These are phyloP conservation scores for Ceratobasidium sp. DNA, from an alignment of 1,284 basidiomycete genomes.

Conservation along the genomic window DNA sequence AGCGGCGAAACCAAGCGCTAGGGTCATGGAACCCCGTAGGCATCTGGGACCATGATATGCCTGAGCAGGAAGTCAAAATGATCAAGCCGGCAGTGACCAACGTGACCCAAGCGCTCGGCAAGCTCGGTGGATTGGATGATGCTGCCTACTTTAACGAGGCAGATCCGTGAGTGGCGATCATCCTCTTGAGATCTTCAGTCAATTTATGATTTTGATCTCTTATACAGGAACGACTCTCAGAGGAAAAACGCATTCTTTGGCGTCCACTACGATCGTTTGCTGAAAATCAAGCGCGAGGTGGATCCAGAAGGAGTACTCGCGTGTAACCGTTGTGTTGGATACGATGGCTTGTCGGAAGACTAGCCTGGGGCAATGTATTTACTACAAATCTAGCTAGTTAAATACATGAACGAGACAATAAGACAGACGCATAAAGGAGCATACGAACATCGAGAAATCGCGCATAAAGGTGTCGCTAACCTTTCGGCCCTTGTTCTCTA, in stretches of 20 bases:
- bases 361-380: too few relatives aligned
- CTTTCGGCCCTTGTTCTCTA: too few relatives aligned
- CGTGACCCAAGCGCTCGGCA: conserved; percentile 45
- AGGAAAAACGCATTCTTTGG: conserved; percentile 28
- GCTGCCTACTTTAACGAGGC: conserved; percentile 58
- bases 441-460: too few relatives aligned
- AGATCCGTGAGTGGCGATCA: conserved; percentile 47
- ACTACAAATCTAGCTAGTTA: too few relatives aligned
- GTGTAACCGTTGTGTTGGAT: conserved; percentile 24
- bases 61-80: conserved; percentile 46
- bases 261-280: conserved; percentile 1
- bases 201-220: not conserved
- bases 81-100: conserved; percentile 47
- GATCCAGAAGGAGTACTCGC: conserved; percentile 17
- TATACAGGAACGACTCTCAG: not conserved
- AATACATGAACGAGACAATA: too few relatives aligned
- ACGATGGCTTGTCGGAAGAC: too few relatives aligned
- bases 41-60: conserved; percentile 50
- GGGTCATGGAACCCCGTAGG: conserved; percentile 45
- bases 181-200: too few relatives aligned
- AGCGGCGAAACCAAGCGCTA: conserved; percentile 53
- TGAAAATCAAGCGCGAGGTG: conserved; percentile 6
- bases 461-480: too few relatives aligned
- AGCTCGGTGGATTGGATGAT: conserved; percentile 47
- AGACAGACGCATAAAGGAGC: too few relatives aligned